Evolutionary conservation across 1,284 basidiomycete species (phyloP).

Genomic region (Cryptococcus sp.): DNA sequence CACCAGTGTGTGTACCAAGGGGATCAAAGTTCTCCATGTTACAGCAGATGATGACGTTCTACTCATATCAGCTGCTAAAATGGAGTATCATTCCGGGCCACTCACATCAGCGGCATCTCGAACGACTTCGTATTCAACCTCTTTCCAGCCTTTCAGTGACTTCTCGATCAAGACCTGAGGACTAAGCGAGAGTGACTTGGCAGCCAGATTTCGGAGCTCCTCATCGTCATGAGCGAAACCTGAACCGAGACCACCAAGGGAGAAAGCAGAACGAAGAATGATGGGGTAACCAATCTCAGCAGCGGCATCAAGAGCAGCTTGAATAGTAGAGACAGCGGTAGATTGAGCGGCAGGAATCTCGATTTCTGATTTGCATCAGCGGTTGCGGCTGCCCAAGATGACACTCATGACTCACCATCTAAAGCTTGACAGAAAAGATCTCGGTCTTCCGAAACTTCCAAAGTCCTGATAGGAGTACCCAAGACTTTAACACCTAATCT

Average conservation of each 20-base stretch:
- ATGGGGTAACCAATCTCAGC: constrained; percentile 93
- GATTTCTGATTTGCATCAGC: constrained; percentile 61
- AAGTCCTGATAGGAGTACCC: constrained; percentile 88
- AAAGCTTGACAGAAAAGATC: constrained; percentile 96
- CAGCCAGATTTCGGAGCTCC: constrained; percentile 89
- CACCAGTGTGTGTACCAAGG: constrained; percentile 98
- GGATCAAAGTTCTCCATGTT: constrained; percentile 99
- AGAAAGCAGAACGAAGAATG: constrained; percentile 96
- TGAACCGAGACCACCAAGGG: constrained; percentile 95
- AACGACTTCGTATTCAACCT: constrained; percentile 98
- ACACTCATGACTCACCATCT: constrained; percentile 60
- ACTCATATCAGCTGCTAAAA: constrained; percentile 5
- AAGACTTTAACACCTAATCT: constrained; percentile 90
- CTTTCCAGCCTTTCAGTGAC: constrained; percentile 99
- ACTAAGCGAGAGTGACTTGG: constrained; percentile 82
- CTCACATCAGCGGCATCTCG: constrained; percentile 90
- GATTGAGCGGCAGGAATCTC: constrained; percentile 96
- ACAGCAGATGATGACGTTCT: constrained; percentile 89
- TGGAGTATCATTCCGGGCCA: constrained; percentile 16
- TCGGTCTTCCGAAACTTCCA: constrained; percentile 96
- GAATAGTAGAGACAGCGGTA: constrained; percentile 93
- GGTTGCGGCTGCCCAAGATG: neutral
- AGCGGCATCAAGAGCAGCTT: constrained; percentile 86
- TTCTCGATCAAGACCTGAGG: constrained; percentile 98
- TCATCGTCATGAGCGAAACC: constrained; percentile 96